phyloP scores from a whole-genome alignment of 257 asterid genomes.

The Capsicum rhomboideum region DNA sequence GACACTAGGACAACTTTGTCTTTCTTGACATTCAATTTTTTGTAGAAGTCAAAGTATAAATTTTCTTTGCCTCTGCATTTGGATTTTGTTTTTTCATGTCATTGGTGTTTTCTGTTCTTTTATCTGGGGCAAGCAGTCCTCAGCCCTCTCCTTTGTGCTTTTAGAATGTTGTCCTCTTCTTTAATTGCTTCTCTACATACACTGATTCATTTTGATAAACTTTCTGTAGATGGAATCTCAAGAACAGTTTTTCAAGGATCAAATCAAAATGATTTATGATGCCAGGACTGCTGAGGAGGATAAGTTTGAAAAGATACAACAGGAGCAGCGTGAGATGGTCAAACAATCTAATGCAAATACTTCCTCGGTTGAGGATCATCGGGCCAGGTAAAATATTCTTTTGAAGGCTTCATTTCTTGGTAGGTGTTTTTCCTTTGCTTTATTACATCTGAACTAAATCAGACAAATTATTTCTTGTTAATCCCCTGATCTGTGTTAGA shows the following conservation, averaged over 20 bases:
- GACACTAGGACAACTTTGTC: background rate
- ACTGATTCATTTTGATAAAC: background rate
- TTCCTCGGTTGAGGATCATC: background rate
- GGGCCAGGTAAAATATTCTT: background rate
- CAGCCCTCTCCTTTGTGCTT: background rate
- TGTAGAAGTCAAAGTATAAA: background rate
- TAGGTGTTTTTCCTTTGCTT: background rate
- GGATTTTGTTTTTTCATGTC: background rate
- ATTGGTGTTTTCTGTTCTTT: background rate
- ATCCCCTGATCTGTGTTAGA: background rate
- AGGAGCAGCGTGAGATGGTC: background rate
- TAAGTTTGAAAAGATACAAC: background rate
- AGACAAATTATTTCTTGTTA: background rate
- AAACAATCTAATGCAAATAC: background rate
- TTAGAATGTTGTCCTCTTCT: background rate
- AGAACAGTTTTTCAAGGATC: background rate
- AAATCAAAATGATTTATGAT: background rate
- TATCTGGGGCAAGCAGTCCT: background rate
- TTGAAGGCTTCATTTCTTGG: background rate
- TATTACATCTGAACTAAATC: background rate
- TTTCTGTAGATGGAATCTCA: background rate
- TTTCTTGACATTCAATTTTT: background rate
- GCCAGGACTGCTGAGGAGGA: background rate
- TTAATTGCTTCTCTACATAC: background rate
- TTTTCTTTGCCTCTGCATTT: background rate